A percentile compares a stretch with the other conserved stretches of the same genome.
Conservation (phyloP, 2,329 filamentous ascomycete genomes). For the Penicillium aurantiogriseum region DNA sequence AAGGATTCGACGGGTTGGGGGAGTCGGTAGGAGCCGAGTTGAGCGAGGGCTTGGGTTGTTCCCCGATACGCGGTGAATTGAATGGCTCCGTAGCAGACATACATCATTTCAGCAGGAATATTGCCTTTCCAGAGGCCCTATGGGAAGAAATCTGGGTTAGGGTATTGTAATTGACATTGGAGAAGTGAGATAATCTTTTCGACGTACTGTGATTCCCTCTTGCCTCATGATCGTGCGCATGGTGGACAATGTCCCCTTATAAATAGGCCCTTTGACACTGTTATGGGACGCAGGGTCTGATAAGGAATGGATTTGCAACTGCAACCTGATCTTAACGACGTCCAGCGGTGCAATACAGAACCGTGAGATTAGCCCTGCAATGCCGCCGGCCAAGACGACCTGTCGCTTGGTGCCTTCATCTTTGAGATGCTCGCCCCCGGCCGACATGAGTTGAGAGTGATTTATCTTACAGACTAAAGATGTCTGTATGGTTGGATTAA, state of each 20-base stretch:
- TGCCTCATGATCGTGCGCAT: constrained; percentile 71
- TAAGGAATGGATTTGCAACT: constrained; percentile 84
- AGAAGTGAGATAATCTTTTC: neutral
- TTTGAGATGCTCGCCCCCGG: constrained; percentile 62
- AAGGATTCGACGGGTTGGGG: constrained; percentile 75
- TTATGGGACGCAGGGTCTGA: constrained; percentile 67
- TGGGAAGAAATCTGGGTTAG: neutral
- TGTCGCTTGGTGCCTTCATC: constrained; percentile 70
- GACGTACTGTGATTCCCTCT: constrained; percentile 70
- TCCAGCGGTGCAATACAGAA: constrained; percentile 95
- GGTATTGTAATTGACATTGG: neutral
- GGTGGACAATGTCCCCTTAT: constrained; percentile 75
- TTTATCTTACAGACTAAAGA: constrained; percentile 14
- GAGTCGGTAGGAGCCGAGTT: constrained; percentile 51
- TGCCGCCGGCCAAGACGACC: constrained; percentile 64
- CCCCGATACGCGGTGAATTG: constrained; percentile 90
- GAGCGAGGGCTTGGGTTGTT: constrained; percentile 65
- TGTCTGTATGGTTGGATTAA: neutral
- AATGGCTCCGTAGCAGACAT: constrained; percentile 82
- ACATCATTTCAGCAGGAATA: constrained; percentile 89
- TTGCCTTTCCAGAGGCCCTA: constrained; percentile 93
- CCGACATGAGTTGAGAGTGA: constrained; percentile 58
- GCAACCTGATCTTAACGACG: constrained; percentile 95
- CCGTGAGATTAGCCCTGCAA: constrained; percentile 85
- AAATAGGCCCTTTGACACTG: constrained; percentile 45